A percentile compares a stretch with the other conserved stretches of the same genome.
These are phyloP conservation scores for Heliocybe sulcata DNA, from an alignment of 1,284 basidiomycete genomes.

Conservation along the genomic window DNA sequence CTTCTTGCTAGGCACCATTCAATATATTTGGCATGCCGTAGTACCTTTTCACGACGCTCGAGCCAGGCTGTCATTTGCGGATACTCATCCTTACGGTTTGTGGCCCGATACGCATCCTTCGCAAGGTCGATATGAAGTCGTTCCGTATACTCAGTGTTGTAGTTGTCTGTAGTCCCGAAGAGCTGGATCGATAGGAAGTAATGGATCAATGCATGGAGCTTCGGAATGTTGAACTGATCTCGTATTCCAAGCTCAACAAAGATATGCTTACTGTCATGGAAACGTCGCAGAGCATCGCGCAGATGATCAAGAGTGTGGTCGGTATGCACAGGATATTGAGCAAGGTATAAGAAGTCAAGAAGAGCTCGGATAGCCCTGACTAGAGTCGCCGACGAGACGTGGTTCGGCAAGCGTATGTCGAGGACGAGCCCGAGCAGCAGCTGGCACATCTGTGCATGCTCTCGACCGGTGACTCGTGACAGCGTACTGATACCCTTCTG, in stretches of 20 bases:
- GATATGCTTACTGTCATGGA: conserved; percentile 13
- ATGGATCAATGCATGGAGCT: conserved; percentile 23
- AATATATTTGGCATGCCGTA: conserved; percentile 6
- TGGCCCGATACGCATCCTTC: conserved; percentile 23
- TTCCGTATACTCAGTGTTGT: conserved; percentile 24
- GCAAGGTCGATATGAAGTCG: conserved; percentile 24
- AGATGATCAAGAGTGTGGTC: conserved; percentile 4
- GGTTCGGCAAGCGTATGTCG: conserved; percentile 10
- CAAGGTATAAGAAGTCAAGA: conserved; percentile 28
- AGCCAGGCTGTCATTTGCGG: conserved; percentile 28
- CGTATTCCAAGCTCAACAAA: conserved; percentile 10
- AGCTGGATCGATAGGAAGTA: conserved; percentile 17
- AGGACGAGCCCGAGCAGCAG: conserved; percentile 21
- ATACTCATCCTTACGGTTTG: conserved; percentile 22
- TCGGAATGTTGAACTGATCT: conserved; percentile 16
- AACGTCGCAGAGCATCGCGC: conserved; percentile 6
- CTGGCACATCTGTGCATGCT: conserved; percentile 25
- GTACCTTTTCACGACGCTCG: conserved; percentile 18
- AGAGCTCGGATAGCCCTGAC: conserved; percentile 14
- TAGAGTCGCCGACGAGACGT: conserved; percentile 9
- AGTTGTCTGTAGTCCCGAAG: conserved; percentile 22
- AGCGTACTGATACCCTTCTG: conserved; percentile 29
- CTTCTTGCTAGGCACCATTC: neutral
- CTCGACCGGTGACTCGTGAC: conserved; percentile 21
- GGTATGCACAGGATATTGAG: conserved; percentile 23